A percentile compares a stretch with the other conserved stretches of the same genome.
phyloP scores from a whole-genome alignment of 139 green algal genomes.

The Chlorella sp. region DNA sequence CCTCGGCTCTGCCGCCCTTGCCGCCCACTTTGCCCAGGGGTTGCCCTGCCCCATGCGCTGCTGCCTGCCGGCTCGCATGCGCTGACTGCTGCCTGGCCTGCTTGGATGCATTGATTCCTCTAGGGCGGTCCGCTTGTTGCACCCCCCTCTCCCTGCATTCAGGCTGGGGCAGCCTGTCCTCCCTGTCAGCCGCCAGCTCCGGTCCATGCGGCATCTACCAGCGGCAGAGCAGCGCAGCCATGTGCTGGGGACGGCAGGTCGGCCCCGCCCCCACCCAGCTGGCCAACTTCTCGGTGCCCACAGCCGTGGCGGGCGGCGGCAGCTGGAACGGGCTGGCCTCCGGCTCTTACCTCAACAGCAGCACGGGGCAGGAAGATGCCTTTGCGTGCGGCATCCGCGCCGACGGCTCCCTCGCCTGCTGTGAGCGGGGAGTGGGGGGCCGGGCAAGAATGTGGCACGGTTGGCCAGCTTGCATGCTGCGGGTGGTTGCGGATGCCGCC shows the following conservation, averaged over 20 bases:
- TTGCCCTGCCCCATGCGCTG: not conserved
- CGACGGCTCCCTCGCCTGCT: too few species aligned
- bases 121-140: too few species aligned
- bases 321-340: not conserved
- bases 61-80: not conserved
- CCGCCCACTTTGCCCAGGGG: not conserved
- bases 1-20: not conserved
- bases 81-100: not conserved
- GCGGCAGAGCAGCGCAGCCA: not conserved
- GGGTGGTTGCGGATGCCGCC: too few species aligned
- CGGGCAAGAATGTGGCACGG: too few species aligned
- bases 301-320: not conserved
- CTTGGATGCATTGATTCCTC: too few species aligned
- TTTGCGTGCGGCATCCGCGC: too few species aligned
- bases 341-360: not conserved
- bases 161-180: not conserved
- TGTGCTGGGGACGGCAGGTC: slow-evolving; percentile 1
- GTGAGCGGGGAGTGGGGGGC: too few species aligned
- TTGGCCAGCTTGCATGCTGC: too few species aligned
- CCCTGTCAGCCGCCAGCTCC: not conserved
- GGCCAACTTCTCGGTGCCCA: not conserved
- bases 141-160: not conserved
- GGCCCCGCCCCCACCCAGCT: not conserved
- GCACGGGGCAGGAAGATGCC: not conserved
- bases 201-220: not conserved